phyloP scores from a whole-genome alignment of 2,329 filamentous ascomycete species.

The Beauveria brongniartii region DNA sequence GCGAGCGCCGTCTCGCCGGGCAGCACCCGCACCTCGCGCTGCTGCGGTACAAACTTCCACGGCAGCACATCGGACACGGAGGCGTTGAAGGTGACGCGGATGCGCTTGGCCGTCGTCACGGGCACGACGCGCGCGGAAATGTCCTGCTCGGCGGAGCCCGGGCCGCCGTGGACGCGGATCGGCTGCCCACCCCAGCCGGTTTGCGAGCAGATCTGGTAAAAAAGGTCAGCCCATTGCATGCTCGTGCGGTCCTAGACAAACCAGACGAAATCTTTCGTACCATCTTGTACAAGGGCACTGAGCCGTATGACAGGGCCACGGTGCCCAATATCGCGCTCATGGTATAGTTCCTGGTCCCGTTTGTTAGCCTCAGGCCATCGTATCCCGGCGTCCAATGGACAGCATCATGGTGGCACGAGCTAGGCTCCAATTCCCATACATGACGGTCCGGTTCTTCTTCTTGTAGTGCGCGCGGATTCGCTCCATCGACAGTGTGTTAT shows the following conservation, averaged over 20 bases:
- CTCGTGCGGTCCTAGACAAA: background rate
- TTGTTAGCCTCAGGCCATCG: background rate
- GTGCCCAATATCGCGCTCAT: conserved; percentile 72
- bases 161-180: conserved; percentile 62
- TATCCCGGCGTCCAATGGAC: background rate
- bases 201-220: conserved; percentile 64
- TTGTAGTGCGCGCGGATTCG: conserved; percentile 56
- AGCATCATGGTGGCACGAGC: background rate
- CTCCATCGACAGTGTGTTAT: conserved; percentile 43
- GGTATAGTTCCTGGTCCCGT: conserved; percentile 56
- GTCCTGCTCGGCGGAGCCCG: conserved; percentile 46
- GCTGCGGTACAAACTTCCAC: conserved; percentile 96
- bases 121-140: conserved; percentile 71
- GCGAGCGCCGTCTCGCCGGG: conserved; percentile 95
- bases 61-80: conserved; percentile 91
- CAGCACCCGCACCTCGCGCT: conserved; percentile 89
- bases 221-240: background rate
- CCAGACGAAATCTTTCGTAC: conserved; percentile 31
- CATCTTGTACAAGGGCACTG: conserved; percentile 84
- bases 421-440: conserved; percentile 20
- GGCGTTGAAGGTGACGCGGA: conserved; percentile 92
- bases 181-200: conserved; percentile 92
- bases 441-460: conserved; percentile 57
- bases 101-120: conserved; percentile 70
- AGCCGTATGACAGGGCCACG: conserved; percentile 72